Evolutionary conservation across 768 basidiomycete genomes (phyloP).

Genomic region (Lactifluus hygrophoroides): DNA sequence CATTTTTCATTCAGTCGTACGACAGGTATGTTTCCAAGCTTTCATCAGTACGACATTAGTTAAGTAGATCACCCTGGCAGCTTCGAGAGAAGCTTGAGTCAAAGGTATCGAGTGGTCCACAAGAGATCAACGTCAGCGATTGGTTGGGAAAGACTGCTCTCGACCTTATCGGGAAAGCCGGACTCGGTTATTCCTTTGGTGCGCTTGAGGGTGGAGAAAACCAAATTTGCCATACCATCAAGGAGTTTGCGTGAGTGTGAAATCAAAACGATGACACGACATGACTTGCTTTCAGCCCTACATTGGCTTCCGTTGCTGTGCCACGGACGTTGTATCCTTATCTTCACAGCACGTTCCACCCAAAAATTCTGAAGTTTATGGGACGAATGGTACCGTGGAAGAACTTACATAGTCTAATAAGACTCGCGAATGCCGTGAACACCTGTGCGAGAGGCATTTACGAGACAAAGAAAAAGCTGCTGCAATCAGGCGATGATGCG

Average conservation of each 20-base stretch:
- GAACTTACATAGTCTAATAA: too few species aligned
- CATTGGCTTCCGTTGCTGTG: background rate
- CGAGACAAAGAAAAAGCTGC: slow-evolving; percentile 30
- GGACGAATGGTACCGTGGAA: too few species aligned
- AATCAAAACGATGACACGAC: background rate
- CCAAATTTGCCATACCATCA: too few species aligned
- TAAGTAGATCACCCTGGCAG: too few species aligned
- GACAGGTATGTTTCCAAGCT: slow-evolving; percentile 8
- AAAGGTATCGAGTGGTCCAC: too few species aligned
- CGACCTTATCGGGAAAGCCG: slow-evolving; percentile 22
- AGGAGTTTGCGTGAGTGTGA: slow-evolving; percentile 13
- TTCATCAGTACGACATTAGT: too few species aligned
- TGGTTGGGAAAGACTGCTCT: slow-evolving; percentile 21
- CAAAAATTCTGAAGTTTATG: too few species aligned
- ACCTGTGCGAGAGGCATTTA: too few species aligned
- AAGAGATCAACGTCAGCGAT: slow-evolving; percentile 15
- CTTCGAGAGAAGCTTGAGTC: too few species aligned
- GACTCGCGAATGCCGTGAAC: too few species aligned
- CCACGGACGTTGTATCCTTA: slow-evolving; percentile 9
- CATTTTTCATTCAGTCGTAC: slow-evolving; percentile 14
- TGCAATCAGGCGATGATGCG: slow-evolving; percentile 30
- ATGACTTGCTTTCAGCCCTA: slow-evolving; percentile 9
- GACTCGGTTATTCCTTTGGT: slow-evolving; percentile 22
- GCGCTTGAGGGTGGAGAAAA: too few species aligned
- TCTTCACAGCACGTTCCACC: too few species aligned